phyloP scores from a whole-genome alignment of 2,329 filamentous ascomycete genomes.

The Cyphellophora europaea region DNA sequence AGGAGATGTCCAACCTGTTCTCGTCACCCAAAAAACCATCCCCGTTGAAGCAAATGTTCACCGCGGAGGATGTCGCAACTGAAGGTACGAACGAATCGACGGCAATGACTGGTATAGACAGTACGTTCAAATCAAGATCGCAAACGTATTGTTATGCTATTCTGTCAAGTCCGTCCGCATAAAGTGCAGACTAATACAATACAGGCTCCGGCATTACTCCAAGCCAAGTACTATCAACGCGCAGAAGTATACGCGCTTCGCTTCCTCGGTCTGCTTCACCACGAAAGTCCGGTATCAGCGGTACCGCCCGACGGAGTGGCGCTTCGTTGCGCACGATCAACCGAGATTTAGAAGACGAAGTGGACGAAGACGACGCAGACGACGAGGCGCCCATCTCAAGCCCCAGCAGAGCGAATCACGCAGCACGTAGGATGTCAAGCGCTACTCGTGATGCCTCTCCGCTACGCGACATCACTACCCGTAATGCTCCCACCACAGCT shows the following conservation, averaged over 20 bases:
- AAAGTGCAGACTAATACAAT: too few species aligned
- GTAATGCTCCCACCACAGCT: too few species aligned
- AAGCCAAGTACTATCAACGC: conserved; percentile 29
- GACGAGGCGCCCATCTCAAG: background rate
- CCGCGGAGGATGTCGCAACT: conserved; percentile 16
- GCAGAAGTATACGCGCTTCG: conserved; percentile 25
- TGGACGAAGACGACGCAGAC: background rate
- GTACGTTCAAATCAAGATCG: conserved; percentile 30
- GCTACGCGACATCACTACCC: conserved; percentile 10
- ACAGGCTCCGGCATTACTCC: too few species aligned
- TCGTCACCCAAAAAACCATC: conserved; percentile 68
- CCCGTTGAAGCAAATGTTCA: conserved; percentile 22
- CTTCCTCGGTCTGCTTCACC: conserved; percentile 35
- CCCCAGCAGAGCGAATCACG: background rate
- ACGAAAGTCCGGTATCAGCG: conserved; percentile 32
- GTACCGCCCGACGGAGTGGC: conserved; percentile 32
- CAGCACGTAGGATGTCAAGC: too few species aligned
- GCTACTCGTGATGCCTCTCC: too few species aligned
- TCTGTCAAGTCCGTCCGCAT: conserved; percentile 26
- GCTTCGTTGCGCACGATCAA: background rate
- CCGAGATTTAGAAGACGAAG: background rate
- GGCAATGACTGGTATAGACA: conserved; percentile 55
- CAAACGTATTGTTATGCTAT: background rate
- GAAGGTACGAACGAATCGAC: conserved; percentile 43
- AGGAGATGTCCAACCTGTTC: conserved; percentile 77